Conservation (phyloP, 2,329 filamentous ascomycete genomes). For the Paraphaeosphaeria minitans region DNA sequence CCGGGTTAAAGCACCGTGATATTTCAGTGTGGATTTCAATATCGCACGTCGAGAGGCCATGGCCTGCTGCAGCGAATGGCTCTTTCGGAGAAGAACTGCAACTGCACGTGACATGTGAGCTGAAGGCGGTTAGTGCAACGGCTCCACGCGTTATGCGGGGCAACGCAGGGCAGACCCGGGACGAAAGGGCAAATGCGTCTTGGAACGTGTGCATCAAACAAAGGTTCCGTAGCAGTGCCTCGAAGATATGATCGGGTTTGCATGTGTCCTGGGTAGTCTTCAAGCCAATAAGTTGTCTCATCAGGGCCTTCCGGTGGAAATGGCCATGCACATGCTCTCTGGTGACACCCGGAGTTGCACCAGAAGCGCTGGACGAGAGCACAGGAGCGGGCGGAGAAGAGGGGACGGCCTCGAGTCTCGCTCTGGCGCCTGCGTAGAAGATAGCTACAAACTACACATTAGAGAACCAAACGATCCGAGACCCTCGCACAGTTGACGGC, state of each 20-base stretch:
- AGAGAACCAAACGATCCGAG: neutral
- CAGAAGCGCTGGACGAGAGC: neutral
- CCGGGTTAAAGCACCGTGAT: too few relatives aligned
- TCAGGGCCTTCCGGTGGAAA: neutral
- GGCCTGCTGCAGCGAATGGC: too few relatives aligned
- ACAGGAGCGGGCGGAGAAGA: neutral
- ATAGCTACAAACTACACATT: too few relatives aligned
- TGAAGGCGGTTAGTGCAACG: slow-evolving; percentile 1
- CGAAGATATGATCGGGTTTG: neutral
- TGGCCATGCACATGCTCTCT: neutral
- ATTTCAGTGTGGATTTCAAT: too few relatives aligned
- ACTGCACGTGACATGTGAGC: neutral
- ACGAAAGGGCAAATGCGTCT: neutral
- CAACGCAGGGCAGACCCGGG: slow-evolving; percentile 2
- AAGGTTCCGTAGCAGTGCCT: neutral
- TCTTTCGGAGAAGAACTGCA: too few relatives aligned
- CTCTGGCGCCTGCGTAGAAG: neutral
- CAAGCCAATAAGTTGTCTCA: neutral
- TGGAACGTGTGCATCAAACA: neutral
- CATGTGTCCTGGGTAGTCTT: neutral
- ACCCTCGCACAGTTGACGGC: neutral
- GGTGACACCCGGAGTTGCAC: neutral
- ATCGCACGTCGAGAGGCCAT: too few relatives aligned
- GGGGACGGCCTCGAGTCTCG: neutral
- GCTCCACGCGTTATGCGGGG: neutral